These are phyloP conservation scores for Ilex aquifolium DNA, from an alignment of 257 asterid genomes.

Conservation along the genomic window DNA sequence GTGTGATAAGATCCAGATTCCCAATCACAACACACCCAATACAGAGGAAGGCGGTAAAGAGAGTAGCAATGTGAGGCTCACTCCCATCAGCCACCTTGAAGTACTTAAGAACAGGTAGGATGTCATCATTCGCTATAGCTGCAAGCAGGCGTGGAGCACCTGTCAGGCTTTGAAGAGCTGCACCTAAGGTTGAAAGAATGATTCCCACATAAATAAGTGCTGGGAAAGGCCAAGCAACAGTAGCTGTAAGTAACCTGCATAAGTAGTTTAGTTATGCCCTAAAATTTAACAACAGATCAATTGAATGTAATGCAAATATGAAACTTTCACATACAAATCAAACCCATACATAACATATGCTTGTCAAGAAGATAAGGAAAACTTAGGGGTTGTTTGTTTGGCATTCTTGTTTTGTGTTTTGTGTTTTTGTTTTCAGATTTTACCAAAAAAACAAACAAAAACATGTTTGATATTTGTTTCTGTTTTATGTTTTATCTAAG, in stretches of 20 bases:
- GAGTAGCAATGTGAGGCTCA: conserved; percentile 90
- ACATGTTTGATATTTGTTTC: too few relatives aligned
- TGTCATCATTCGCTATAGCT: conserved; percentile 98
- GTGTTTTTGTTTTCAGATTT: too few relatives aligned
- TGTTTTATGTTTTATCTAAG: too few relatives aligned
- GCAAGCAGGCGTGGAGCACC: conserved; percentile 99
- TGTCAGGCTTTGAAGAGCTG: conserved; percentile 95
- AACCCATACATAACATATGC: too few relatives aligned
- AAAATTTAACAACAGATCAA: too few relatives aligned
- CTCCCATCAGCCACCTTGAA: conserved; percentile 83
- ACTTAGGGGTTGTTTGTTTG: too few relatives aligned
- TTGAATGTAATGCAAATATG: too few relatives aligned
- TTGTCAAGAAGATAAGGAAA: too few relatives aligned
- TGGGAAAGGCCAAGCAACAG: conserved; percentile 98
- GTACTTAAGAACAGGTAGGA: conserved; percentile 89
- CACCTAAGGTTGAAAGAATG: conserved; percentile 96
- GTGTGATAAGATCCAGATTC: conserved; percentile 88
- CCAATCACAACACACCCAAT: conserved; percentile 88
- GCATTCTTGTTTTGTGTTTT: too few relatives aligned
- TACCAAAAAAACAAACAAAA: too few relatives aligned
- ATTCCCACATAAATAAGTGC: conserved; percentile 82
- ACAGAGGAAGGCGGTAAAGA: conserved; percentile 93
- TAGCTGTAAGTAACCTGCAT: conserved; percentile 94
- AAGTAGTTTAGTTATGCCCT: conserved; percentile 28
- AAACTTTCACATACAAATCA: too few relatives aligned